These are phyloP conservation scores for Mucor lusitanicus DNA, from an alignment of 371 early-diverging fungal genomes.

Conservation along the genomic window DNA sequence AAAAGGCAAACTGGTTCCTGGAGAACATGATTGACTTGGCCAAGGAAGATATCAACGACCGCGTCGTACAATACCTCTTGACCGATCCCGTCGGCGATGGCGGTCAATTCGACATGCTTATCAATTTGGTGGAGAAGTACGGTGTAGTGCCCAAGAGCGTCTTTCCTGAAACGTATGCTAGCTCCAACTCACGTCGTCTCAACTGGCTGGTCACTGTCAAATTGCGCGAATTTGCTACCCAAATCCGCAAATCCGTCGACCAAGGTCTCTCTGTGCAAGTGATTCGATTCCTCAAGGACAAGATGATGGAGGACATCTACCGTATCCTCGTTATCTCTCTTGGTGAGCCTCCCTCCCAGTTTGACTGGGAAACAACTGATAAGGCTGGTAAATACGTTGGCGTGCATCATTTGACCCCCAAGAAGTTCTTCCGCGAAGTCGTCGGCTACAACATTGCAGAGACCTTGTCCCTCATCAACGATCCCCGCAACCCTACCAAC, in stretches of 20 bases:
- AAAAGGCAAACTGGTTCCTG: conserved; percentile 82
- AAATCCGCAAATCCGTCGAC: conserved; percentile 54
- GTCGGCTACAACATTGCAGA: conserved; percentile 63
- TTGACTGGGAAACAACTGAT: conserved; percentile 74
- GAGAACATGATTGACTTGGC: conserved; percentile 74
- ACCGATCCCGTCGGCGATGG: conserved; percentile 60
- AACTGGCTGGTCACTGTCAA: conserved; percentile 68
- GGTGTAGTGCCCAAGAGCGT: conserved; percentile 76
- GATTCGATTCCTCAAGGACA: conserved; percentile 51
- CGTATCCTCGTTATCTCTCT: conserved; percentile 70
- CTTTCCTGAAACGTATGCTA: conserved; percentile 73
- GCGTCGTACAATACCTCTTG: conserved; percentile 74
- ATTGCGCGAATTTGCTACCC: conserved; percentile 70
- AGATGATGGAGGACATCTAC: conserved; percentile 71
- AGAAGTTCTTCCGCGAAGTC: conserved; percentile 64
- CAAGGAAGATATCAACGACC: conserved; percentile 64
- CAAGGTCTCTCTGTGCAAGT: conserved; percentile 45
- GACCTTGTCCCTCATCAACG: conserved; percentile 76
- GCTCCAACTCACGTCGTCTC: conserved; percentile 64
- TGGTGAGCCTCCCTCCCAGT: conserved; percentile 73
- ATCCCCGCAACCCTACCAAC: conserved; percentile 70
- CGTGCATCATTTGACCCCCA: conserved; percentile 64
- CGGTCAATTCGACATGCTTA: conserved; percentile 84
- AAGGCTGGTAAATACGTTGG: conserved; percentile 71
- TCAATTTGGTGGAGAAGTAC: conserved; percentile 76